Base-by-base conservation (phyloP, 441 rosid genomes). In the Raphanus hybrid region DNA sequence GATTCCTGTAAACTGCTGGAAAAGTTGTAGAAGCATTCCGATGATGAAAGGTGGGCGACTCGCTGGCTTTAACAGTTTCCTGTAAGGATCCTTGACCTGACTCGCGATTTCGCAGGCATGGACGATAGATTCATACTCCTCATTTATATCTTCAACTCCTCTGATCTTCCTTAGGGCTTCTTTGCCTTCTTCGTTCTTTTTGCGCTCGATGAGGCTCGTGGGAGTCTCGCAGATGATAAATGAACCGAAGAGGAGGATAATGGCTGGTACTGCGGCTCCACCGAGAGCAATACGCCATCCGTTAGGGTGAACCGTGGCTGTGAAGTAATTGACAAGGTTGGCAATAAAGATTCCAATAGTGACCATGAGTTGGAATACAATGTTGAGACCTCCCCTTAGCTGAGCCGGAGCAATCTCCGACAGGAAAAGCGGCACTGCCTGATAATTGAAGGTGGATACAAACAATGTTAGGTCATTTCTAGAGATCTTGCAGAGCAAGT, bases 401-500 rank as follows among this genome's bases (percentile, higher is more conserved):
- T 69, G 84, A 0, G 91, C 71, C 2, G 91, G 91, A 66, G 92
- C 94, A 32, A 88, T 66, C 79, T 88, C 92, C 2, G 92, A 88
- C 10, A 90, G 77, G 78, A 86, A 90, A 20, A 90, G 80, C 0
- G 92, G 94, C 7, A 88, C 94, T 0, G 94, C 91, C 91, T 89
- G 86, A 6, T 70, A 67, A 26, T 9, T 74, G 14, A 12, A 71
- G 9, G 10, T 60, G 2, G 7, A 8, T 32, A 15, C 5, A 8
- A 73, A 43, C 10, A 45, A 29, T 0, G 26, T 50, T 63, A 29
- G 62, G 62, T 18, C 69, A 35, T 64, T 52, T 67, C 18, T 6
- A 65, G 55, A 43, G 2, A 55, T 2, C 58, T 52, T 52, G 10
- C 58, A 0, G 58, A 0, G 58, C 58, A 54, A 54, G 23, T 6